Evolutionary conservation across 2,329 filamentous ascomycete genomes (phyloP).

Genomic region (Colletotrichum sp.): DNA sequence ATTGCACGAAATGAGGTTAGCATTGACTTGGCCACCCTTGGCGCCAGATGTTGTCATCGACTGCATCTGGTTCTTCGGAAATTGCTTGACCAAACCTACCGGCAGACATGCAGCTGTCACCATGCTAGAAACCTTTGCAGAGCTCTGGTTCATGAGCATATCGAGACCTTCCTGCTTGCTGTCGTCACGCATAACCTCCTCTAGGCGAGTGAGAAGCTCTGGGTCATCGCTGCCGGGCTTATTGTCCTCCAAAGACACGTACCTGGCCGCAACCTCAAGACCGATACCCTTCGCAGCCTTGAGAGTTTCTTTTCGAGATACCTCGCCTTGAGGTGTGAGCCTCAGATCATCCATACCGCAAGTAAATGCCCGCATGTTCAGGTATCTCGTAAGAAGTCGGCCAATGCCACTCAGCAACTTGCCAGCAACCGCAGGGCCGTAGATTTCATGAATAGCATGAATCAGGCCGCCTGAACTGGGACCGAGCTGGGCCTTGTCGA

Average conservation of each 20-base stretch:
- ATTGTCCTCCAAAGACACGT: slow-evolving; percentile 79
- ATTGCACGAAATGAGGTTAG: slow-evolving; percentile 97
- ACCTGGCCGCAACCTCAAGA: slow-evolving; percentile 80
- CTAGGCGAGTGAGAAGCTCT: slow-evolving; percentile 78
- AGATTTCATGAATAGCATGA: slow-evolving; percentile 91
- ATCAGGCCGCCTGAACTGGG: slow-evolving; percentile 86
- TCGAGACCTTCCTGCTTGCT: slow-evolving; percentile 91
- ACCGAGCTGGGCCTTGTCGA: slow-evolving; percentile 95
- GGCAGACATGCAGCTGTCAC: slow-evolving; percentile 85
- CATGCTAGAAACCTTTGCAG: slow-evolving; percentile 73
- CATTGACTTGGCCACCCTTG: slow-evolving; percentile 92
- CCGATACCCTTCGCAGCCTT: slow-evolving; percentile 72
- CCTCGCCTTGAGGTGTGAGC: slow-evolving; percentile 81
- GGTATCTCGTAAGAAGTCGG: slow-evolving; percentile 83
- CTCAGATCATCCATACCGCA: slow-evolving; percentile 97
- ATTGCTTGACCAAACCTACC: slow-evolving; percentile 82
- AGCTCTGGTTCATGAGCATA: slow-evolving; percentile 78
- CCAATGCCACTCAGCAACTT: slow-evolving; percentile 89
- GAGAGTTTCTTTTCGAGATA: slow-evolving; percentile 71
- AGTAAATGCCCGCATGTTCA: slow-evolving; percentile 94
- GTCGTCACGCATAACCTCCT: slow-evolving; percentile 90
- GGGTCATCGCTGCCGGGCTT: slow-evolving; percentile 68
- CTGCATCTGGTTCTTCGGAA: slow-evolving; percentile 98
- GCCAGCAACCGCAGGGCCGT: slow-evolving; percentile 86
- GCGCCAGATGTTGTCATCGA: slow-evolving; percentile 97